Evolutionary conservation across 2,329 filamentous ascomycete genomes (phyloP), one percentile per base, ranked within the genome.

Genomic region (Alternaria conjuncta): DNA sequence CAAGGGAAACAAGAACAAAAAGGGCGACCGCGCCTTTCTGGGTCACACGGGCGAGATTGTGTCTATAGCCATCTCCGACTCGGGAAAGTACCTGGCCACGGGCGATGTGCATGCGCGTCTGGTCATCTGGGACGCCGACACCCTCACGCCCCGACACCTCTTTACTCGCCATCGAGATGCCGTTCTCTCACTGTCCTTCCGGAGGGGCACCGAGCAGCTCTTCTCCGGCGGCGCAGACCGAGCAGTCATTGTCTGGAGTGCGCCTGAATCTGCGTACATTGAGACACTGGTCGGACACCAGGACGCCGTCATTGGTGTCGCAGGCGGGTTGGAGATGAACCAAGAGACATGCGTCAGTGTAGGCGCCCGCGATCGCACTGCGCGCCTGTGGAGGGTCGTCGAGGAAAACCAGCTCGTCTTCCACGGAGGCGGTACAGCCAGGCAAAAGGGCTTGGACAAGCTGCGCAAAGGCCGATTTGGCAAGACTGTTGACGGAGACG

Each of bases 261-360:
- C 97, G 46, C 92, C 97, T 71, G 94, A 96, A 78, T 86, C 97
- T 65, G 93, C 95, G 49, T 99, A 98, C 75, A 88, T 97, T 28
- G 96, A 99, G 80, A 98, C 95, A 0, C 85, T 99, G 0, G 98
- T 97, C 76, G 96, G 96, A 47, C 96, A 99, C 81, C 95, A 97
- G 77, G 95, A 98, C 77, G 87, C 92, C 68, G 92, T 98, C 6
- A 86, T 95, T 41, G 92, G 94, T 75, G 88, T 99, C 58, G 92
- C 92, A 18, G 76, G 74, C 44, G 78, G 75, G 10, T 67, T 79
- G 9, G 78, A 80, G 21, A 86, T 97, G 66, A 90, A 91, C 2
- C 89, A 94, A 71, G 96, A 98, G 80, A 90, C 93, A 53, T 97
- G 96, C 77, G 86, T 98, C 63, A 96, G 91, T 65, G 96, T 97